These are phyloP conservation scores for Allium cepa DNA, from an alignment of 106 monocot species.

Conservation along the genomic window DNA sequence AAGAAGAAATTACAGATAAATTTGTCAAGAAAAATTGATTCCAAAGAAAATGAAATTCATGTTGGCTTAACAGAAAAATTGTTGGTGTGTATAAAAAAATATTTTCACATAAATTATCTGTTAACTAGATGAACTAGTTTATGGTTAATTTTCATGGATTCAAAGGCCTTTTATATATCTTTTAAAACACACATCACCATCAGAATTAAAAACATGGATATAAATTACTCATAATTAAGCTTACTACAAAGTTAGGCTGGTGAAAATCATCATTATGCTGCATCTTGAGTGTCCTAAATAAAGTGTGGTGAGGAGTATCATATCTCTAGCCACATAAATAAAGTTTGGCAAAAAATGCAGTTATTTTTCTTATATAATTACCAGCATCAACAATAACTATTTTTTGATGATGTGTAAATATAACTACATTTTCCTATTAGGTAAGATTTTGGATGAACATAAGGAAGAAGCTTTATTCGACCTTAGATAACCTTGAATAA, in stretches of 20 bases:
- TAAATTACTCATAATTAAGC: background rate
- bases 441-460: too few relatives aligned
- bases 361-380: conserved; percentile 50
- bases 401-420: conserved; percentile 94
- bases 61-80: background rate
- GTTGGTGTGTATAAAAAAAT: too few relatives aligned
- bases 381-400: conserved; percentile 89
- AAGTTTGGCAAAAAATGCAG: conserved; percentile 88
- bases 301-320: conserved; percentile 62
- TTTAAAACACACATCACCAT: background rate
- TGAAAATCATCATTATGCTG: conserved; percentile 83
- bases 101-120: background rate
- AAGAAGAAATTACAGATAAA: background rate
- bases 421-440: conserved; percentile 74
- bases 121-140: background rate
- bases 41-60: background rate
- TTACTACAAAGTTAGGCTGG: conserved; percentile 78
- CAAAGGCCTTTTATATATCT: background rate
- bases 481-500: too few relatives aligned
- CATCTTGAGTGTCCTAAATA: conserved; percentile 69
- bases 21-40: background rate
- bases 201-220: background rate
- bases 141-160: background rate
- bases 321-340: conserved; percentile 87
- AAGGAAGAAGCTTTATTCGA: too few relatives aligned